Conservation (phyloP, 768 basidiomycete species). For the Hemileccinum rubropunctum region DNA sequence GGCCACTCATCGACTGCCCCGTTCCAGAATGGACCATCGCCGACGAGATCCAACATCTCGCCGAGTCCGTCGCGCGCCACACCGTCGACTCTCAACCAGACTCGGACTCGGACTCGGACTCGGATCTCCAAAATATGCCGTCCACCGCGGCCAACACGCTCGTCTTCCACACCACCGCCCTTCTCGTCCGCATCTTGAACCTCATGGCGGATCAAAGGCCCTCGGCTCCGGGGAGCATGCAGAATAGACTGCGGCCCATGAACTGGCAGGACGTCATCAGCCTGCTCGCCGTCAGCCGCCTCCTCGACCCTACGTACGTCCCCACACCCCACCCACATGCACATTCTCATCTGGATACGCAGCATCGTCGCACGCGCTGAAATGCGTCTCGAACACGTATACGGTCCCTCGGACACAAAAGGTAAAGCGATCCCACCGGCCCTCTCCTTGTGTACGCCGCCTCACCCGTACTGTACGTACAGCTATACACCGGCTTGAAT, state of each 20-base stretch:
- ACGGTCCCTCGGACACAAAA: constrained; percentile 20
- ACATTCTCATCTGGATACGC: constrained; percentile 2
- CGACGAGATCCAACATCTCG: constrained; percentile 61
- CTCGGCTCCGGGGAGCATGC: constrained; percentile 54
- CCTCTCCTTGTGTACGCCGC: neutral
- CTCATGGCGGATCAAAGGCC: constrained; percentile 56
- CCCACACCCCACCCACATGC: neutral
- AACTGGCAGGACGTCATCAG: constrained; percentile 65
- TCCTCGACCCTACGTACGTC: constrained; percentile 30
- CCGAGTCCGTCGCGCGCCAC: constrained; percentile 35
- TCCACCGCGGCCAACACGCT: constrained; percentile 36
- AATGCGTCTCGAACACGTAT: constrained; percentile 30
- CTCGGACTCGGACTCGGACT: constrained; percentile 23
- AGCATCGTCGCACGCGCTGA: constrained; percentile 25
- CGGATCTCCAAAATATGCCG: constrained; percentile 30
- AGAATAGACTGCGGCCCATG: constrained; percentile 60
- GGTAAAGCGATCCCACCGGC: constrained; percentile 5
- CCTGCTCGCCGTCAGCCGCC: constrained; percentile 43
- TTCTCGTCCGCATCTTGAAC: constrained; percentile 52
- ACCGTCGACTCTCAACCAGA: too few relatives aligned
- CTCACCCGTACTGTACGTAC: neutral
- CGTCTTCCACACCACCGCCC: constrained; percentile 40
- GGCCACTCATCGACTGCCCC: constrained; percentile 71
- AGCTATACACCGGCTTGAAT: constrained; percentile 18
- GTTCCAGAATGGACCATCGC: constrained; percentile 68